Percentiles rank a stretch among this genome's conserved stretches.
Evolutionary conservation across 2,329 filamentous ascomycete genomes (phyloP).

Genomic region (Pyricularia pennisetigena): DNA sequence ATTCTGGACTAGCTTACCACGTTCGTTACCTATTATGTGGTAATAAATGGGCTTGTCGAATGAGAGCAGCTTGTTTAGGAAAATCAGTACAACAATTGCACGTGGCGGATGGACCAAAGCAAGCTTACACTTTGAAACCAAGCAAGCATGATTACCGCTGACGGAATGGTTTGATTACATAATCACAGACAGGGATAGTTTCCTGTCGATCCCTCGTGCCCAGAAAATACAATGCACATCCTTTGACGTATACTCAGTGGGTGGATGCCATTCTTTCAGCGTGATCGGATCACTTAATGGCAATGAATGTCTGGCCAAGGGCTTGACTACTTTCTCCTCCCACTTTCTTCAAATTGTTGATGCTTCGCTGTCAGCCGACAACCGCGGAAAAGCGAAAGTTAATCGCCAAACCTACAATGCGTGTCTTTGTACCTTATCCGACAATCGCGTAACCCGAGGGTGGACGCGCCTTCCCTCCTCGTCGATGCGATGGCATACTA

Average conservation of each 20-base stretch:
- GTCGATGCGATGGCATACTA: constrained; percentile 25
- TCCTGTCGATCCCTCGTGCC: not conserved
- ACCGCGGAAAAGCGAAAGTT: not conserved
- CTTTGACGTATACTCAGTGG: not conserved
- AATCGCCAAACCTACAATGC: not conserved
- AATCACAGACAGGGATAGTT: not conserved
- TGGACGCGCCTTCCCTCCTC: constrained; percentile 5
- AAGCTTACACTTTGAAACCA: not conserved
- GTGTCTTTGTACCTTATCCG: not conserved
- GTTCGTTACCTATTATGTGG: no score
- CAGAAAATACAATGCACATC: not conserved
- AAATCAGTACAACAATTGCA: not conserved
- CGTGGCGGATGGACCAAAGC: not conserved
- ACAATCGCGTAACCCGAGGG: not conserved
- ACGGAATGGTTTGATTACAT: not conserved
- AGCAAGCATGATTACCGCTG: not conserved
- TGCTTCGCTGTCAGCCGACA: not conserved
- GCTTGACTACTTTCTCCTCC: not conserved
- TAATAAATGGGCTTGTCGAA: not conserved
- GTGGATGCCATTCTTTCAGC: not conserved
- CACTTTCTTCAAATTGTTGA: not conserved
- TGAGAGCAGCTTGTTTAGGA: not conserved
- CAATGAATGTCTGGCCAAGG: not conserved
- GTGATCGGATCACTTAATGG: not conserved
- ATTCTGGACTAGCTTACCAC: not conserved